These are phyloP conservation scores for Setomelanomma holmii DNA, from an alignment of 2,329 filamentous ascomycete species.

Conservation along the genomic window DNA sequence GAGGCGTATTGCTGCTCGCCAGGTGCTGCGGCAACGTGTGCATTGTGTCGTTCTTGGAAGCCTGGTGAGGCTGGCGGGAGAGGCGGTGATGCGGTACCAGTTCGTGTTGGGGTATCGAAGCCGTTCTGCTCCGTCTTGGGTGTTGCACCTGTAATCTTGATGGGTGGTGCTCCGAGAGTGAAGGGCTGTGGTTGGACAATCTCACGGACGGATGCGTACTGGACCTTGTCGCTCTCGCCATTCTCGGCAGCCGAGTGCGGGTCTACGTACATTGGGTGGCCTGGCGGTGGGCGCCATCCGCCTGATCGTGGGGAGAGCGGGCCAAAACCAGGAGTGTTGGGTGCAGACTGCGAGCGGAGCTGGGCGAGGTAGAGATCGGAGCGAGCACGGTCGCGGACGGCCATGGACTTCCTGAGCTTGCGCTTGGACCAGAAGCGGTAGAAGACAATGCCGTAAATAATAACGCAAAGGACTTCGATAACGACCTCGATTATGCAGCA, in stretches of 20 bases:
- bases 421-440: conserved; percentile 98
- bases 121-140: conserved; percentile 70
- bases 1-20: conserved; percentile 85
- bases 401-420: conserved; percentile 95
- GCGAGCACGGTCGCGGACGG: conserved; percentile 89
- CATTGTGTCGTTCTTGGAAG: conserved; percentile 59
- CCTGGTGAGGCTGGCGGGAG: conserved; percentile 44
- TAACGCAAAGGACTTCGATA: conserved; percentile 87
- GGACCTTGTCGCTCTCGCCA: conserved; percentile 53
- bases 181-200: conserved; percentile 68
- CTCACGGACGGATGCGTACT: conserved; percentile 50
- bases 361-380: conserved; percentile 89
- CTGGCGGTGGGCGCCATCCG: conserved; percentile 56
- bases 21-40: conserved; percentile 73
- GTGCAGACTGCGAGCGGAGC: conserved; percentile 77
- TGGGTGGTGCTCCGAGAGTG: conserved; percentile 84
- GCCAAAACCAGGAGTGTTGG: conserved; percentile 87
- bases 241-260: conserved; percentile 60
- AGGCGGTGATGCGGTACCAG: conserved; percentile 47
- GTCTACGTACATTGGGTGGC: conserved; percentile 53
- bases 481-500: conserved; percentile 98
- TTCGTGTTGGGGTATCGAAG: conserved; percentile 59
- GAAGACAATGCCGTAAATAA: conserved; percentile 93
- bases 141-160: conserved; percentile 77
- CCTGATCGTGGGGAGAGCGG: conserved; percentile 69